Percentiles rank a stretch among this genome's conserved stretches.
These are phyloP conservation scores for Eutypella sp. DNA, from an alignment of 2,329 filamentous ascomycete species.

Conservation along the genomic window DNA sequence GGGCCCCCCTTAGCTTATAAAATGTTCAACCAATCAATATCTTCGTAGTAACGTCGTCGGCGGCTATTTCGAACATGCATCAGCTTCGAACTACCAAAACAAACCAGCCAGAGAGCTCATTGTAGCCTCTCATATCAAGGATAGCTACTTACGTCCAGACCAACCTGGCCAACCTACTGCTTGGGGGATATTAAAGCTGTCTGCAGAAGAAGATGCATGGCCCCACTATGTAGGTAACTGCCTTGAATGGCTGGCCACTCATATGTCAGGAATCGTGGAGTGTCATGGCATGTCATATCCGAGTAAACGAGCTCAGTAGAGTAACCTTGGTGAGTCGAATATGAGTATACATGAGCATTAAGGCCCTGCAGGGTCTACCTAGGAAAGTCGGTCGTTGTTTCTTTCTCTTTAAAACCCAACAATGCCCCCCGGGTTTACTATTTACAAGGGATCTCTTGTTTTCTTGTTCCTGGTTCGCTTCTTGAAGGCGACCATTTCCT, in stretches of 20 bases:
- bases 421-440: slow-evolving; percentile 4
- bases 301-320: no score
- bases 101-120: slow-evolving; percentile 21
- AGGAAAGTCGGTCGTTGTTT: slow-evolving; percentile 4
- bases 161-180: neutral
- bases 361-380: no score
- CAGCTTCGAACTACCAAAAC: slow-evolving; percentile 17
- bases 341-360: neutral
- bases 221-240: slow-evolving; percentile 3
- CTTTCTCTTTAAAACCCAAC: slow-evolving; percentile 13
- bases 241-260: slow-evolving; percentile 13
- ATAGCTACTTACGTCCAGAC: slow-evolving; percentile 13
- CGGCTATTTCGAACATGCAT: slow-evolving; percentile 28
- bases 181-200: slow-evolving; percentile 2
- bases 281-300: slow-evolving; percentile 2
- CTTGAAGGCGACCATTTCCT: slow-evolving; percentile 16
- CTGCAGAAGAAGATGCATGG: no score
- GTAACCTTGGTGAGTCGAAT: no score
- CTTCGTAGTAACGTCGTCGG: slow-evolving; percentile 11
- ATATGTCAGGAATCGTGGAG: slow-evolving; percentile 9
- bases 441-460: slow-evolving; percentile 15
- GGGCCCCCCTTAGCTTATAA: slow-evolving; percentile 14
- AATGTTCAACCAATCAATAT: slow-evolving; percentile 17
- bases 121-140: slow-evolving; percentile 22
- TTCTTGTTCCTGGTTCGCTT: slow-evolving; percentile 5